These are phyloP conservation scores for Apiospora phragmitis DNA, from an alignment of 2,329 filamentous ascomycete genomes.

Conservation along the genomic window DNA sequence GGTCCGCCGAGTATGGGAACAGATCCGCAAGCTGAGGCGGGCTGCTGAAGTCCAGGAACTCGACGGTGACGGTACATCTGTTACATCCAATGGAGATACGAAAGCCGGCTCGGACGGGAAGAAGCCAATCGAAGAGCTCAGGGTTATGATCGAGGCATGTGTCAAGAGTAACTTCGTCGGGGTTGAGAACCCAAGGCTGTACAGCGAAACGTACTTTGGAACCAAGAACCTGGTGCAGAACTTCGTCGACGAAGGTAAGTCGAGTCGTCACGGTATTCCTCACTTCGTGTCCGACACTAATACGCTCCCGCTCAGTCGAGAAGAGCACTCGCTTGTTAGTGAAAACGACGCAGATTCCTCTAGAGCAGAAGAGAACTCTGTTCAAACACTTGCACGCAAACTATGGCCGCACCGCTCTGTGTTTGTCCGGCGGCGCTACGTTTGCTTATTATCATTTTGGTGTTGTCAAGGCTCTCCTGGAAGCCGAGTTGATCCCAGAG, in stretches of 20 bases:
- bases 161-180: conserved; percentile 98
- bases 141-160: conserved; percentile 78
- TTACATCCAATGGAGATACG: conserved; percentile 39
- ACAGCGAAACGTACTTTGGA: conserved; percentile 95
- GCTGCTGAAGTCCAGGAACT: conserved; percentile 54
- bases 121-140: conserved; percentile 72
- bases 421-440: conserved; percentile 87
- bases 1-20: conserved; percentile 72
- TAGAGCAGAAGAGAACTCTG: conserved; percentile 74
- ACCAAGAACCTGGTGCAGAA: conserved; percentile 94
- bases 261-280: conserved; percentile 20
- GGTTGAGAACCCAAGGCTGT: conserved; percentile 90
- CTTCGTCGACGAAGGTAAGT: conserved; percentile 78
- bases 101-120: conserved; percentile 35
- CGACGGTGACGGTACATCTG: conserved; percentile 27
- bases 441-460: conserved; percentile 98
- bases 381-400: conserved; percentile 91
- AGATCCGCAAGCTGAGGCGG: conserved; percentile 67
- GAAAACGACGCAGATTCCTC: conserved; percentile 64
- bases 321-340: conserved; percentile 67
- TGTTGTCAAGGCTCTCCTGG: conserved; percentile 84
- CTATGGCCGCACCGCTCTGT: conserved; percentile 88
- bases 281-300: background rate
- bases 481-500: conserved; percentile 81
- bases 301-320: conserved; percentile 51